Conservation (phyloP, 371 early-diverging fungal genomes). For the Mortierella sp. region DNA sequence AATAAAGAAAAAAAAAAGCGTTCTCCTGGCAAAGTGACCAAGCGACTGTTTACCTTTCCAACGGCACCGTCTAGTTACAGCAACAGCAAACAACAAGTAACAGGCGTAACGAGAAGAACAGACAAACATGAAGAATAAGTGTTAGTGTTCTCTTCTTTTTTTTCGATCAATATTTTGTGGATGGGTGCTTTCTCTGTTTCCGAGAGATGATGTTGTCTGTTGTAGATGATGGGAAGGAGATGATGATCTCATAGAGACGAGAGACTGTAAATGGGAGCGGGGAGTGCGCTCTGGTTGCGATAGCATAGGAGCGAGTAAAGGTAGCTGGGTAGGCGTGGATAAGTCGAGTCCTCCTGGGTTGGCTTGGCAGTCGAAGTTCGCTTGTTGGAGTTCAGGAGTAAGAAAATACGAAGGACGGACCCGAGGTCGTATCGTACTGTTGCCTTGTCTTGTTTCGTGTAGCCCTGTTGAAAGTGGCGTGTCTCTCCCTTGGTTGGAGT, state of each 20-base stretch:
- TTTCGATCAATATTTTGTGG: background rate
- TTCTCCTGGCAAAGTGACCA: background rate
- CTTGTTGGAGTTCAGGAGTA: background rate
- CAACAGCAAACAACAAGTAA: background rate
- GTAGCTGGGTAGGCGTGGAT: too few species aligned
- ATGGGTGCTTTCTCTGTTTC: background rate
- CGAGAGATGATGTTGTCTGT: background rate
- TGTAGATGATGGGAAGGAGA: background rate
- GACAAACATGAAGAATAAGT: background rate
- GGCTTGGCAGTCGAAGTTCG: background rate
- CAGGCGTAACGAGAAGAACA: background rate
- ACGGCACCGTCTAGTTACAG: slow-evolving; percentile 51
- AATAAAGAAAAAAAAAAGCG: background rate
- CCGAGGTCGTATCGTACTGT: background rate
- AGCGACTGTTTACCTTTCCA: slow-evolving; percentile 43
- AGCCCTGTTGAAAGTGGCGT: background rate
- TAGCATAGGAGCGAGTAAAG: background rate
- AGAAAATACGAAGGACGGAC: background rate
- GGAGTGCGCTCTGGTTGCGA: too few species aligned
- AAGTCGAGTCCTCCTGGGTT: background rate
- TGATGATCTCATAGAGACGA: background rate
- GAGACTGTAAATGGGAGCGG: too few species aligned
- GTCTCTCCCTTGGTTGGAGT: background rate
- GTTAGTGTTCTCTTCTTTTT: background rate
- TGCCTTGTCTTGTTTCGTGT: background rate